A percentile compares a stretch with the other conserved stretches of the same genome.
Conservation (phyloP, 345 rosid species). For the Leavenworthia alabamica region DNA sequence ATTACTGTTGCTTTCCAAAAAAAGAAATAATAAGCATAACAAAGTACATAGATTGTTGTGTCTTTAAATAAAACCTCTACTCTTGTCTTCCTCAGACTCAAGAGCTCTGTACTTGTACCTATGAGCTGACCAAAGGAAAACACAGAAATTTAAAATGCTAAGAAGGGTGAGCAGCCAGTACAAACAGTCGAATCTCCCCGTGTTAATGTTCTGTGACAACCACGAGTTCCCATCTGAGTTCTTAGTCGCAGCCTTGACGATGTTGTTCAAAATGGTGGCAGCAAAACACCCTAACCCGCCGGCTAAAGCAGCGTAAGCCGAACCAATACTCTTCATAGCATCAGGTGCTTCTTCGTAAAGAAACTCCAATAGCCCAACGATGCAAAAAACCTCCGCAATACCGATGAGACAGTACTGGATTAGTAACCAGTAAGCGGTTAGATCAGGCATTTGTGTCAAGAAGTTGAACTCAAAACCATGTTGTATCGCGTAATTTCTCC, state of each 20-base stretch:
- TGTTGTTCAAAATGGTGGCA: slow-evolving; percentile 68
- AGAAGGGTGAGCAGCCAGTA: slow-evolving; percentile 71
- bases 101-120: slow-evolving; percentile 57
- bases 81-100: slow-evolving; percentile 27
- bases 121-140: slow-evolving; percentile 56
- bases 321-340: slow-evolving; percentile 96
- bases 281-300: slow-evolving; percentile 84
- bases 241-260: slow-evolving; percentile 59
- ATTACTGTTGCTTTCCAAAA: neutral
- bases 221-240: slow-evolving; percentile 45
- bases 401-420: slow-evolving; percentile 84
- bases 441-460: slow-evolving; percentile 53
- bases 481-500: slow-evolving; percentile 61
- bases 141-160: slow-evolving; percentile 57
- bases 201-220: slow-evolving; percentile 80
- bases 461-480: slow-evolving; percentile 53
- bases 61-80: slow-evolving; percentile 4
- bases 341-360: slow-evolving; percentile 92
- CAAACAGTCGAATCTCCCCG: slow-evolving; percentile 66
- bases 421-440: slow-evolving; percentile 77
- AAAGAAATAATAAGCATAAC: neutral
- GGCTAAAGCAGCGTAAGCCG: slow-evolving; percentile 80
- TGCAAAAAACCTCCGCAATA: slow-evolving; percentile 80
- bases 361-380: slow-evolving; percentile 74
- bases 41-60: neutral